Base-by-base conservation (phyloP, 306 rosid genomes). In the Hippophae rhamnoides region DNA sequence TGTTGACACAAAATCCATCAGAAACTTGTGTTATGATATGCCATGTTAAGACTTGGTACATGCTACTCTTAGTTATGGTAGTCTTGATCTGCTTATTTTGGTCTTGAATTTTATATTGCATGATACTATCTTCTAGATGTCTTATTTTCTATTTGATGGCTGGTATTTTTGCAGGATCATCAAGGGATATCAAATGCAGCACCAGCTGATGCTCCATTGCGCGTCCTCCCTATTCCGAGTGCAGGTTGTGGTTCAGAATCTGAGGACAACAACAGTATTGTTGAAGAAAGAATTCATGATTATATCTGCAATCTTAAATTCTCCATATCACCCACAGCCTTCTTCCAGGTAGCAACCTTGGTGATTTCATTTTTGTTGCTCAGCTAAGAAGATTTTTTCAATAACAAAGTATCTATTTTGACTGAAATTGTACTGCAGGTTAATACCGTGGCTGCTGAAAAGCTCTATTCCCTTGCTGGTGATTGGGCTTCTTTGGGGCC, bases 401-500 rank as follows among this genome's bases (percentile, higher is more conserved):
- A 27, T 73, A 13, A 52, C 27, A 43, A 58, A 59, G 54, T 7
- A 44, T 70, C 68, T 63, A 31, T 56, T 60, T 38, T 5, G 8
- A 51, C 9, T 61, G 60, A 67, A 58, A 64, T 60, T 62, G 14
- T 72, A 14, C 58, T 76, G 68, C 74, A 88, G 99, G 95, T 92
- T 70, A 92, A 92, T 77, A 85, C 89, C 27, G 84, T 89, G 58
- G 99, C 99, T 69, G 97, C 99, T 3, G 97, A 92, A 79, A 92
- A 92, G 77, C 78, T 92, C 43, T 92, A 88, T 76, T 82, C 97
- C 3, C 93, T 92, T 70, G 99, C 94, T 43, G 99, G 96, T 69
- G 94, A 88, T 80, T 92, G 99, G 99, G 96, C 99, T 69, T 74
- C 73, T 72, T 72, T 92, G 63, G 95, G 88, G 54, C 88, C 89